phyloP scores from a whole-genome alignment of 1,139 yeast species.

The Saccharomyces hybrid region DNA sequence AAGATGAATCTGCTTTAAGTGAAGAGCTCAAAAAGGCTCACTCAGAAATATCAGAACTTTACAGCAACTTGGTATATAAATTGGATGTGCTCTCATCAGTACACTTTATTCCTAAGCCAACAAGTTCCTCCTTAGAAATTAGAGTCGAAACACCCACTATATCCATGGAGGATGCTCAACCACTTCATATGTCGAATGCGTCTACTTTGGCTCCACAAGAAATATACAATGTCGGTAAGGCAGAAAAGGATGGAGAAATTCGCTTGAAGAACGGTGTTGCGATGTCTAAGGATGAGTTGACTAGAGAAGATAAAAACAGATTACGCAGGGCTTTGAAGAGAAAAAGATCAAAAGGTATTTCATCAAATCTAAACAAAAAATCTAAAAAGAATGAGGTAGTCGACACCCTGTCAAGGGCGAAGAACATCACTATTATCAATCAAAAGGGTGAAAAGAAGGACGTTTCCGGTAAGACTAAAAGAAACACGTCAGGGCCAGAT shows the following conservation, averaged over 20 bases:
- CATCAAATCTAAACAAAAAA: conserved; percentile 34
- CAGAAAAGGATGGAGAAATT: conserved; percentile 51
- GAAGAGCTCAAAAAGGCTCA: conserved; percentile 69
- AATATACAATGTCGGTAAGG: conserved; percentile 56
- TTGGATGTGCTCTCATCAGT: conserved; percentile 88
- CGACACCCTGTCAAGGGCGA: conserved; percentile 65
- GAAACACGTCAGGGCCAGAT: conserved; percentile 27
- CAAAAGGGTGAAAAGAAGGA: conserved; percentile 72
- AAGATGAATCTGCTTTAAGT: conserved; percentile 37
- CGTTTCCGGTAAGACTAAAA: conserved; percentile 58
- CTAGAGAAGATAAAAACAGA: conserved; percentile 80
- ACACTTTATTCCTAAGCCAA: conserved; percentile 87
- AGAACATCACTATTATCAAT: conserved; percentile 73
- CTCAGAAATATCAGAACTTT: conserved; percentile 65
- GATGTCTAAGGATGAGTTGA: conserved; percentile 74
- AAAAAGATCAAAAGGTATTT: conserved; percentile 53
- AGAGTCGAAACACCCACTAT: conserved; percentile 76
- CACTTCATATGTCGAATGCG: conserved; percentile 66
- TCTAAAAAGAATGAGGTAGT: conserved; percentile 53
- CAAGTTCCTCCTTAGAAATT: conserved; percentile 69
- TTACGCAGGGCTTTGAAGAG: conserved; percentile 82
- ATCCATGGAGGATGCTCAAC: conserved; percentile 94
- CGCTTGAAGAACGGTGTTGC: conserved; percentile 74
- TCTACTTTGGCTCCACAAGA: conserved; percentile 94
- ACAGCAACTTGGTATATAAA: conserved; percentile 55